phyloP scores from a whole-genome alignment of 768 basidiomycete genomes.

The Trametes coccinea region DNA sequence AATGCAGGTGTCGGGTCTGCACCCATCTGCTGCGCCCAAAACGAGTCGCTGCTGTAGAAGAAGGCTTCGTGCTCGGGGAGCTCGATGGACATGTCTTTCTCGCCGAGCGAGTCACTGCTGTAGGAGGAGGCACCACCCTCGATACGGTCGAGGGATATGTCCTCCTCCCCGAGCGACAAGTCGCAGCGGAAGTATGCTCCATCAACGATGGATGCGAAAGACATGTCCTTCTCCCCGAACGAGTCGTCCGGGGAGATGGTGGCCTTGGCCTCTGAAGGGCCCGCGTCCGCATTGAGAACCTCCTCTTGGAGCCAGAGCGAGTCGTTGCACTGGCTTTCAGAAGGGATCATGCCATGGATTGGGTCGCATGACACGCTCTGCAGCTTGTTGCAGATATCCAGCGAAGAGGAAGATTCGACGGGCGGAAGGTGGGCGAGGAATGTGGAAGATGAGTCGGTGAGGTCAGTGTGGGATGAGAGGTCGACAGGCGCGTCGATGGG shows the following conservation, averaged over 20 bases:
- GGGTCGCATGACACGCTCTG: neutral
- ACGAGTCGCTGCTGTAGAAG: neutral
- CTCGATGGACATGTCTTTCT: neutral
- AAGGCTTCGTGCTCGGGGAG: neutral
- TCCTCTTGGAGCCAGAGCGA: neutral
- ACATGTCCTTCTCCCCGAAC: neutral
- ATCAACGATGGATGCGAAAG: neutral
- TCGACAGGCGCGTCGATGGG: too few relatives aligned
- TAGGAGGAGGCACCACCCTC: neutral
- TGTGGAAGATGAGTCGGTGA: too few relatives aligned
- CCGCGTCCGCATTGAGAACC: neutral
- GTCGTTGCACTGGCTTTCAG: neutral
- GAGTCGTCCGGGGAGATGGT: neutral
- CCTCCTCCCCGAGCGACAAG: neutral
- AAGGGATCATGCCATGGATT: neutral
- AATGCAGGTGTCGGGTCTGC: too few relatives aligned
- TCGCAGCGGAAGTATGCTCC: neutral
- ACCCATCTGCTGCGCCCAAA: neutral
- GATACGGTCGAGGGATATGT: neutral
- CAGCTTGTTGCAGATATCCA: neutral
- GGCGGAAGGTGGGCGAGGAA: neutral
- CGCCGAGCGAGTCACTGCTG: neutral
- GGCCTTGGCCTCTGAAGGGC: neutral
- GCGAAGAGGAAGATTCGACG: neutral
- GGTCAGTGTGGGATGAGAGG: too few relatives aligned